These are phyloP conservation scores for Umbellularia californica DNA, from an alignment of 164 flowering plant genomes.

Conservation along the genomic window DNA sequence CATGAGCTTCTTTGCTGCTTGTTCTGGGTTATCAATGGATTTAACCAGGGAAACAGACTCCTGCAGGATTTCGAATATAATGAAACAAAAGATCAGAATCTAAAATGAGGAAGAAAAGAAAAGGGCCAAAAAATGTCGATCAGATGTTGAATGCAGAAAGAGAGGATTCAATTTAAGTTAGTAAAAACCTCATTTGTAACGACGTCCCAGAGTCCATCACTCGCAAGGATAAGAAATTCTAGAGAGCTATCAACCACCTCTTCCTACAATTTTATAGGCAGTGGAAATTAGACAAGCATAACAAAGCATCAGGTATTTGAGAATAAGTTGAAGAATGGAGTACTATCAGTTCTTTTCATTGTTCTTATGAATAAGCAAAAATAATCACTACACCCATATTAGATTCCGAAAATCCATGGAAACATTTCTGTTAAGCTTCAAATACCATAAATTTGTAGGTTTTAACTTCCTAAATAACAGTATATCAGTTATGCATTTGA, in stretches of 20 bases:
- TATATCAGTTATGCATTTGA: too few relatives aligned
- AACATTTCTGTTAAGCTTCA: neutral
- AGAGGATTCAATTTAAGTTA: neutral
- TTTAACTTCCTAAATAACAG: too few relatives aligned
- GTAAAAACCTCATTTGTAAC: slow-evolving; percentile 74
- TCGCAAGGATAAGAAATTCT: slow-evolving; percentile 92
- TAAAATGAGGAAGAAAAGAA: neutral
- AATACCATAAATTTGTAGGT: too few relatives aligned
- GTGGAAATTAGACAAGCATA: neutral
- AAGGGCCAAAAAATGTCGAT: neutral
- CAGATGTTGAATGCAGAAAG: neutral
- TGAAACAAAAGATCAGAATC: neutral
- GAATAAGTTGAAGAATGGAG: neutral
- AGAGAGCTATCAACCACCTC: slow-evolving; percentile 79
- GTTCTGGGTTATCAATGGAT: slow-evolving; percentile 68
- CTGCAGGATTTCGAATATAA: slow-evolving; percentile 27
- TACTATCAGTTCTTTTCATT: neutral
- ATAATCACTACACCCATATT: neutral
- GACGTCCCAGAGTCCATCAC: slow-evolving; percentile 98
- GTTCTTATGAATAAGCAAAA: slow-evolving; percentile 7
- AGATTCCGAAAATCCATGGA: neutral
- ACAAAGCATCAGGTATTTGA: too few relatives aligned
- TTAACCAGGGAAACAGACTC: slow-evolving; percentile 83
- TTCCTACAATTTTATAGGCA: slow-evolving; percentile 47
- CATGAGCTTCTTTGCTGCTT: slow-evolving; percentile 77